Evolutionary conservation across 2,329 filamentous ascomycete species (phyloP), one percentile per base, ranked within the genome.

Genomic region (Myotisia sp.): DNA sequence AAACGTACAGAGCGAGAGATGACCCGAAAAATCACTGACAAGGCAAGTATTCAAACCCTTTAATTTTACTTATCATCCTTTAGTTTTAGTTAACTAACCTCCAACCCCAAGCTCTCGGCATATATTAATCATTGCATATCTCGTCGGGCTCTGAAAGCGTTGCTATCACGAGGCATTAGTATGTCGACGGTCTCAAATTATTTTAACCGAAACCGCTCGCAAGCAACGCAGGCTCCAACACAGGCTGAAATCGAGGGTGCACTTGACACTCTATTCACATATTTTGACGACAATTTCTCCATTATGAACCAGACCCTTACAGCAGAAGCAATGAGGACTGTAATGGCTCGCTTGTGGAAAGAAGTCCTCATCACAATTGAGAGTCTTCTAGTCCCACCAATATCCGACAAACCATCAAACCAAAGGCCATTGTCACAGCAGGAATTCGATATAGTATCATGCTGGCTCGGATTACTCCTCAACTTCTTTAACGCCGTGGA

Each of bases 291-390:
- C 54, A 98, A 98, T 51, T 98, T 98, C 58, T 84, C 85, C 39
- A 93, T 95, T 47, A 93, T 98, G 86, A 94, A 95, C 61, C 76
- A 90, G 56, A 94, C 87, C 0, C 65, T 98, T 37, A 95, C 90
- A 1, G 79, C 85, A 38, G 78, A 84, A 37, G 92, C 90, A n/a
- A 94, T 98, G 87, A 76, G 86, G 47, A 86, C 90, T 53, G 90
- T 98, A 47, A 98, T 98, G 90, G 92, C 85, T 14, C 76, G 90
- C 28, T 63, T 98, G 4, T 98, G 90, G 90, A 98, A 98, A 59
- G 90, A 98, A 56, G 86, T 93, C 1, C 68, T 98, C 10, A 76
- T 86, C 47, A 92, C 87, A 1, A 80, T 95, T 43, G 90, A 98
- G 59, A 72, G 73, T 23, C 67, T 98, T 12, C 70, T 98, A 24